phyloP scores from a whole-genome alignment of 306 rosid genomes.

The Pyrus pyrifolia region DNA sequence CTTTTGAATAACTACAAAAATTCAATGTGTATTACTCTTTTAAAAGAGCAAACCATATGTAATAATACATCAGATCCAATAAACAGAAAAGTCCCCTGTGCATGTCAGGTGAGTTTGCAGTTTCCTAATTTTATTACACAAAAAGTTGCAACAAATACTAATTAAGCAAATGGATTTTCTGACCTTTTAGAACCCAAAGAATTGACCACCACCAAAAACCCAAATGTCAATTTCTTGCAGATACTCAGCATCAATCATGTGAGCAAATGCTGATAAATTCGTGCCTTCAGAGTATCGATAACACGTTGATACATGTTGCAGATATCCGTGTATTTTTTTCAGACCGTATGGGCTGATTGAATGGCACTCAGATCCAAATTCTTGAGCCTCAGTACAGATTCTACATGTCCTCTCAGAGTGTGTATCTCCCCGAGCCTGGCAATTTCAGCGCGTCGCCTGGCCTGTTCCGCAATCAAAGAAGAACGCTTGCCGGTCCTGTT shows the following conservation, averaged over 20 bases:
- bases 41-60: not conserved
- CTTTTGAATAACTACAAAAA: not conserved
- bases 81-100: not conserved
- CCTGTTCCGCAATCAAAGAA: constrained; percentile 62
- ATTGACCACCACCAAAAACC: constrained; percentile 13
- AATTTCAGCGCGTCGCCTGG: constrained; percentile 67
- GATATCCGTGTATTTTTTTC: constrained; percentile 11
- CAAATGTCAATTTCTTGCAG: constrained; percentile 3
- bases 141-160: constrained; percentile 3
- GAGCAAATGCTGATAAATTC: constrained; percentile 20
- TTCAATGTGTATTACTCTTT: not conserved
- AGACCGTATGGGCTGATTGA: constrained; percentile 62
- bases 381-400: constrained; percentile 65
- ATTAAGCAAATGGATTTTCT: not conserved
- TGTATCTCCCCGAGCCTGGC: constrained; percentile 75
- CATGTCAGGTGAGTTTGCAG: not conserved
- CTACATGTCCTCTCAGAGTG: constrained; percentile 70
- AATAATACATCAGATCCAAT: not conserved
- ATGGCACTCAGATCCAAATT: constrained; percentile 40
- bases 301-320: not conserved
- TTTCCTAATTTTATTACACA: constrained; percentile 6
- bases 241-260: constrained; percentile 8
- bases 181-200: constrained; percentile 4
- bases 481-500: constrained; percentile 30
- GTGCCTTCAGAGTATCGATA: constrained; percentile 1